A percentile compares a stretch with the other conserved stretches of the same genome.
Evolutionary conservation across 2,329 filamentous ascomycete genomes (phyloP).

Genomic region (Ceratocystis alfenasii): DNA sequence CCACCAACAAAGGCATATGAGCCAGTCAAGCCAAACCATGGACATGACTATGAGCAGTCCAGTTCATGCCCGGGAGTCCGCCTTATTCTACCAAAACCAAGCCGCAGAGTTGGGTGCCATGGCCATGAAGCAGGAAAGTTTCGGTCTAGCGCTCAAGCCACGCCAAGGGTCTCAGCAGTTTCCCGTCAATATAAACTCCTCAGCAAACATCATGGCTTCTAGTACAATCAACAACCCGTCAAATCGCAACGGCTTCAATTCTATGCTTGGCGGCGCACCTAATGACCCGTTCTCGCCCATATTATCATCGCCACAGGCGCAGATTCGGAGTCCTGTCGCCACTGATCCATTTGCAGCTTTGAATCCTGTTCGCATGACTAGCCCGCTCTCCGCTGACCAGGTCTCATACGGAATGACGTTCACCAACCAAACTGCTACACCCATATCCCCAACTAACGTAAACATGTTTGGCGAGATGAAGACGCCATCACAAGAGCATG

Average conservation of each 20-base stretch:
- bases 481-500: background rate
- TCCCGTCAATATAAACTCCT: slow-evolving; percentile 1
- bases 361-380: slow-evolving; percentile 12
- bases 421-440: background rate
- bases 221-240: slow-evolving; percentile 13
- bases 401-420: slow-evolving; percentile 9
- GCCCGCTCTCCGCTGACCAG: slow-evolving; percentile 12
- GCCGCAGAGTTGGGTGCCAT: slow-evolving; percentile 9
- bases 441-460: slow-evolving; percentile 3
- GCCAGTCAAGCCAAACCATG: slow-evolving; percentile 4
- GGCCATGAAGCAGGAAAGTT: slow-evolving; percentile 1
- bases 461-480: background rate
- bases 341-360: slow-evolving; percentile 12
- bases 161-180: slow-evolving; percentile 7
- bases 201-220: slow-evolving; percentile 13
- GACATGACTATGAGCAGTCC: slow-evolving; percentile 5
- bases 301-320: slow-evolving; percentile 14
- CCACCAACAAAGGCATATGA: slow-evolving; percentile 20
- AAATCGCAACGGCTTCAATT: slow-evolving; percentile 6
- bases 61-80: background rate
- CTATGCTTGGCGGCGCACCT: slow-evolving; percentile 3
- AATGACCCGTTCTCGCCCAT: slow-evolving; percentile 16
- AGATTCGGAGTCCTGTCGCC: background rate
- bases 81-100: slow-evolving; percentile 11
- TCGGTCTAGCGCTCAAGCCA: background rate